Percentiles rank a stretch among this genome's conserved stretches.
Conservation (phyloP, 2,329 filamentous ascomycete genomes). For the Pseudogymnoascus sp. region DNA sequence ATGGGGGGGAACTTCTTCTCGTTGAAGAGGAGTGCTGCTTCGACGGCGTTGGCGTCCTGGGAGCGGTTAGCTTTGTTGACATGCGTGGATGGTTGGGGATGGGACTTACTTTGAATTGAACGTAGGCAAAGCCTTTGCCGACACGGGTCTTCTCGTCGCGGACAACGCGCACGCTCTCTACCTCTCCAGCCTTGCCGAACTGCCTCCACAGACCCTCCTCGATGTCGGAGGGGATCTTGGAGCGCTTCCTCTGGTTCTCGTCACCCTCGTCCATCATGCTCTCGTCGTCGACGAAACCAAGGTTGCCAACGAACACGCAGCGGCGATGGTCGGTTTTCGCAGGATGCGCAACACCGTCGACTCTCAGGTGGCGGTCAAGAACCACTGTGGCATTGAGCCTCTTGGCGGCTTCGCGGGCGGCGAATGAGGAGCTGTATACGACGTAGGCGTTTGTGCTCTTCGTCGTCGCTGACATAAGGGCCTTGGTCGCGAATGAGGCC, state of each 20-base stretch:
- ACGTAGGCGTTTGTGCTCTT: slow-evolving; percentile 91
- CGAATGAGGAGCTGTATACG: slow-evolving; percentile 71
- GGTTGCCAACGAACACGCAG: slow-evolving; percentile 93
- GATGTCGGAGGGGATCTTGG: slow-evolving; percentile 70
- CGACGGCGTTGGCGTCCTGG: slow-evolving; percentile 75
- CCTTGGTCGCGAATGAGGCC: slow-evolving; percentile 86
- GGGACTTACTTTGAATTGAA: slow-evolving; percentile 70
- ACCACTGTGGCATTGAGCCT: slow-evolving; percentile 78
- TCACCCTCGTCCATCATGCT: slow-evolving; percentile 60
- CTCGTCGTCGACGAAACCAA: slow-evolving; percentile 94
- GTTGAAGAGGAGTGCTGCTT: slow-evolving; percentile 80
- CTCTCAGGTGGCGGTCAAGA: slow-evolving; percentile 80
- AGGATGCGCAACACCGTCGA: slow-evolving; percentile 86
- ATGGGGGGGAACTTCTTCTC: slow-evolving; percentile 91
- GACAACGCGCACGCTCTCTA: slow-evolving; percentile 90
- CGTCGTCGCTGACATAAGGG: slow-evolving; percentile 84
- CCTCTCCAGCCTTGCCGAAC: slow-evolving; percentile 68
- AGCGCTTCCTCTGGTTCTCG: slow-evolving; percentile 64
- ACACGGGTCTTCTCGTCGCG: slow-evolving; percentile 85
- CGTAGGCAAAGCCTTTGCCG: slow-evolving; percentile 95
- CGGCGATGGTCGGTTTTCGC: slow-evolving; percentile 74
- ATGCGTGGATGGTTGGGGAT: neutral
- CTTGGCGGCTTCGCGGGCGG: slow-evolving; percentile 68
- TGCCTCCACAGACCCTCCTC: slow-evolving; percentile 89
- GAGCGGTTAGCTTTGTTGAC: slow-evolving; percentile 16